phyloP scores from a whole-genome alignment of 371 early-diverging fungal species.

The Mucor velutinosus region DNA sequence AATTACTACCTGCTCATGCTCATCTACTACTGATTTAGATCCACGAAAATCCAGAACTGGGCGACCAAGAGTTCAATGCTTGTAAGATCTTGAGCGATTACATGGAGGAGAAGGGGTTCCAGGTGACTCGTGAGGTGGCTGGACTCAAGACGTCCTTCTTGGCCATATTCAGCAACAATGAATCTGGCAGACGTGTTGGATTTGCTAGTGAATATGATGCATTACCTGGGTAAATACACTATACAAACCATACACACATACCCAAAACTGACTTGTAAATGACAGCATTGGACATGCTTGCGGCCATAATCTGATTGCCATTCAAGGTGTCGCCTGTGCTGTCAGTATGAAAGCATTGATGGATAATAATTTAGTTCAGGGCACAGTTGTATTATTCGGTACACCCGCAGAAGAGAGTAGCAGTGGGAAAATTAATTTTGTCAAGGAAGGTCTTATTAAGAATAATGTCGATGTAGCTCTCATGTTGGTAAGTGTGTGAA shows the following conservation, averaged over 20 bases:
- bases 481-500: slow-evolving; percentile 54
- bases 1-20: neutral
- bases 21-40: slow-evolving; percentile 29
- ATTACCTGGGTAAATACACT: slow-evolving; percentile 48
- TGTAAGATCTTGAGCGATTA: slow-evolving; percentile 55
- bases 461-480: slow-evolving; percentile 63
- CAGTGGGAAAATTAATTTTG: slow-evolving; percentile 74
- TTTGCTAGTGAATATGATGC: slow-evolving; percentile 73
- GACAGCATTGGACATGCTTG: slow-evolving; percentile 64
- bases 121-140: slow-evolving; percentile 53
- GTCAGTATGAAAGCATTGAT: slow-evolving; percentile 58
- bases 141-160: slow-evolving; percentile 67
- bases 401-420: slow-evolving; percentile 80
- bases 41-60: slow-evolving; percentile 68
- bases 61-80: slow-evolving; percentile 57
- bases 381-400: slow-evolving; percentile 72
- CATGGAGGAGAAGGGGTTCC: slow-evolving; percentile 49
- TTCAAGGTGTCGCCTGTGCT: slow-evolving; percentile 71
- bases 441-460: slow-evolving; percentile 63
- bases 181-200: slow-evolving; percentile 44
- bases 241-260: neutral
- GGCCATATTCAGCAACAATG: slow-evolving; percentile 54
- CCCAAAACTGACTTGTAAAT: neutral
- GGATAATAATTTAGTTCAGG: slow-evolving; percentile 52
- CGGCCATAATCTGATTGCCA: slow-evolving; percentile 72